Evolutionary conservation across 768 basidiomycete species (phyloP).

Genomic region (Rickenella mellea): DNA sequence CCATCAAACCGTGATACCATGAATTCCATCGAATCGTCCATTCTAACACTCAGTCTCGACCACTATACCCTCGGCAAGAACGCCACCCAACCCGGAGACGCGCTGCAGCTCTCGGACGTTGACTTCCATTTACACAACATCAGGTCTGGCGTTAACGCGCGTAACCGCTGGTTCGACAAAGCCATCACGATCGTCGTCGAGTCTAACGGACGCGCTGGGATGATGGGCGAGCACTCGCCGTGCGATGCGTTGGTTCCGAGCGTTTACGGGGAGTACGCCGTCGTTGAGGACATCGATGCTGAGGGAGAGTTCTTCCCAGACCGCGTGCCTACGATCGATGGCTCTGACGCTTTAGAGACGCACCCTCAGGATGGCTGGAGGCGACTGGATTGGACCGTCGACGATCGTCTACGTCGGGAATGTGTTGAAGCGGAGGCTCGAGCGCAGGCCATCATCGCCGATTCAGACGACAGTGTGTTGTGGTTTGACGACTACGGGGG

Average conservation of each 20-base stretch:
- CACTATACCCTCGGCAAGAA: constrained; percentile 52
- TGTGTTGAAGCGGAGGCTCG: constrained; percentile 48
- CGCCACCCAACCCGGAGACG: constrained; percentile 17
- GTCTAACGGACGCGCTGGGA: constrained; percentile 73
- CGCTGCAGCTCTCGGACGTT: constrained; percentile 32
- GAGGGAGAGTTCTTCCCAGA: constrained; percentile 28
- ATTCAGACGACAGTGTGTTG: constrained; percentile 79
- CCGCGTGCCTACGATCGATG: constrained; percentile 2
- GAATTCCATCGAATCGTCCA: constrained; percentile 56
- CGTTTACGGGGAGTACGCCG: constrained; percentile 74
- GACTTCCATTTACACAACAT: constrained; percentile 71
- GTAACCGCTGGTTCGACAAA: constrained; percentile 91
- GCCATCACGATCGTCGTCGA: constrained; percentile 76
- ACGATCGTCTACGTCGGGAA: constrained; percentile 45
- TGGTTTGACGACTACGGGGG: constrained; percentile 79
- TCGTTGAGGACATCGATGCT: constrained; percentile 57
- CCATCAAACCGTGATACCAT: constrained; percentile 52
- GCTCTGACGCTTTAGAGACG: constrained; percentile 4
- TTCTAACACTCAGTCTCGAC: constrained; percentile 79
- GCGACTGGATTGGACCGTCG: constrained; percentile 66
- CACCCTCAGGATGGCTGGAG: constrained; percentile 34
- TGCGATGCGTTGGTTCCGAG: constrained; percentile 87
- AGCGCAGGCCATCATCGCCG: constrained; percentile 48
- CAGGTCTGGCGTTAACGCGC: constrained; percentile 53
- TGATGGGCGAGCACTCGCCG: constrained; percentile 85